Evolutionary conservation across 129 eudicot species (phyloP), one percentile per base, ranked within the genome.

Genomic region (Mikania micrantha): DNA sequence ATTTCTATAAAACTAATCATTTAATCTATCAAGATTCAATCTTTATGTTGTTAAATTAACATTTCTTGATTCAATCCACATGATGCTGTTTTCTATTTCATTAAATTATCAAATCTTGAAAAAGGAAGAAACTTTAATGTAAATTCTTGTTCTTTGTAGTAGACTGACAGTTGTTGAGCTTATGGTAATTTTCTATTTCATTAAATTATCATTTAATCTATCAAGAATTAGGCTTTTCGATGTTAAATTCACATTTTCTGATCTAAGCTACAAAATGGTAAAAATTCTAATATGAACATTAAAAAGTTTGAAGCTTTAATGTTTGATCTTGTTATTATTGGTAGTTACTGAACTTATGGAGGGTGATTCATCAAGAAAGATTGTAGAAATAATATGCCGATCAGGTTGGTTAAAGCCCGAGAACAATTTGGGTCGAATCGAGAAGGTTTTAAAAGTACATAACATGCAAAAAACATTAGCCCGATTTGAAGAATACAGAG

Each of bases 361-460:
- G 74, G 96, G 95, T 1, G 96, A 93, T 60, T 93, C 99, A 11
- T 93, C 99, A 9, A 82, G 99, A 72, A 93, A 93, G 82, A 89
- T 93, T 20, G 99, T 93, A 7, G 99, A 93, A 80, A 93, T 93
- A 50, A 93, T 93, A 27, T 93, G 96, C 64, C 78, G 96, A 34
- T 82, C 99, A 8, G 85, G 99, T 88, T 84, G 88, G 95, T 57
- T 83, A 25, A 93, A 93, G 79, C 70, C 96, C 2, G 99, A 93
- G 63, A 93, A 76, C 85, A 85, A 77, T 22, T 80, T 81, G 17
- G 95, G 90, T 29, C 81, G 94, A 28, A 93, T 93, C 16, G 96
- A 93, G 73, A 82, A 88, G 70, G 93, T 93, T 16, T 61, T 93
- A 47, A 93, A 93, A 75, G 95, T 93, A 32, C 99, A 93, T 78